Evolutionary conservation across 768 basidiomycete genomes (phyloP).

Genomic region (Boletus sp.): DNA sequence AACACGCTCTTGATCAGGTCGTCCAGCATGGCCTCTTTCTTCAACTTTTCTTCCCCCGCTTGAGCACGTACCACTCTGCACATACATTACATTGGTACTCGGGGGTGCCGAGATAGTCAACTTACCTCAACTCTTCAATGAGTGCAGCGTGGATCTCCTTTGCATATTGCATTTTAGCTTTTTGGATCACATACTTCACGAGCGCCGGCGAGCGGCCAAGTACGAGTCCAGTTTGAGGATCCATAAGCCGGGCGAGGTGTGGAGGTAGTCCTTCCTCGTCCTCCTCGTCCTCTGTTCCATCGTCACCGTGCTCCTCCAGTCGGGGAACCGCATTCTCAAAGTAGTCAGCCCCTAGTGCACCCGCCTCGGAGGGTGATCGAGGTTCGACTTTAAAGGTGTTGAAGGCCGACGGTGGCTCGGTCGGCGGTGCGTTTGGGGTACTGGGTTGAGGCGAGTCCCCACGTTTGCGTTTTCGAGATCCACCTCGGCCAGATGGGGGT

Average conservation of each 20-base stretch:
- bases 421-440: conserved; percentile 15
- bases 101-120: neutral
- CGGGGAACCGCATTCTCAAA: conserved; percentile 26
- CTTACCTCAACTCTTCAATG: conserved; percentile 55
- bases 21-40: conserved; percentile 63
- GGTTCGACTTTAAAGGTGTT: conserved; percentile 66
- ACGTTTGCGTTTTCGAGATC: conserved; percentile 68
- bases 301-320: conserved; percentile 19
- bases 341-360: conserved; percentile 30
- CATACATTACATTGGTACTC: neutral
- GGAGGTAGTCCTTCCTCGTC: conserved; percentile 51
- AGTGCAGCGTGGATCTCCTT: conserved; percentile 65
- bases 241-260: conserved; percentile 48
- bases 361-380: conserved; percentile 39
- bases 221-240: conserved; percentile 59
- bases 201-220: conserved; percentile 65
- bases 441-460: conserved; percentile 31
- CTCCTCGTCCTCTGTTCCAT: conserved; percentile 27
- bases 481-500: conserved; percentile 69
- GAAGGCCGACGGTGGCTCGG: conserved; percentile 39
- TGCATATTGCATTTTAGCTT: conserved; percentile 74
- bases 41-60: conserved; percentile 47
- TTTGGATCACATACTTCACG: conserved; percentile 62
- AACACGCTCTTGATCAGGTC: conserved; percentile 46
- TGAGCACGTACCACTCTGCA: conserved; percentile 46